These are phyloP conservation scores for Plasmodium vinckei DNA, from an alignment of 169 alveolate genomes.

Conservation along the genomic window DNA sequence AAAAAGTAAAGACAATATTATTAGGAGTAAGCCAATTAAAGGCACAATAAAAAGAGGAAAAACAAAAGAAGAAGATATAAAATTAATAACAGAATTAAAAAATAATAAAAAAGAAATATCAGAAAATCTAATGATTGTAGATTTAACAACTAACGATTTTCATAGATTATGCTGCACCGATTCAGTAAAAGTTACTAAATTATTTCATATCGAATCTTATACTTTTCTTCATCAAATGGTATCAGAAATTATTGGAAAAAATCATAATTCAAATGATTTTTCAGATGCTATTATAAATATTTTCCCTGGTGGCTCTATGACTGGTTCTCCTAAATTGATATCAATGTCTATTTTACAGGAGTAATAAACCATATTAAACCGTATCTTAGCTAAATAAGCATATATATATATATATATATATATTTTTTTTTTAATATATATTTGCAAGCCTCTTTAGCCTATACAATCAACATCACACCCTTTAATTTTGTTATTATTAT, in stretches of 20 bases:
- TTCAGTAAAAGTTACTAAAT: slow-evolving; percentile 70
- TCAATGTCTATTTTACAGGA: slow-evolving; percentile 69
- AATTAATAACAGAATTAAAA: slow-evolving; percentile 40
- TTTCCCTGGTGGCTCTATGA: slow-evolving; percentile 84
- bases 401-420: no score
- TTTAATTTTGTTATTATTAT: not conserved
- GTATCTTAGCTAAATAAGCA: no score
- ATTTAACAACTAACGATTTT: slow-evolving; percentile 78
- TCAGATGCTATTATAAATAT: slow-evolving; percentile 74
- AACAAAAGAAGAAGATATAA: slow-evolving; percentile 71
- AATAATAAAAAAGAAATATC: slow-evolving; percentile 77
- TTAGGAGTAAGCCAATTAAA: slow-evolving; percentile 80
- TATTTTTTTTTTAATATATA: not conserved
- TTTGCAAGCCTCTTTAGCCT: not conserved
- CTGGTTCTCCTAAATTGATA: slow-evolving; percentile 80
- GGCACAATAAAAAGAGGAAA: slow-evolving; percentile 79
- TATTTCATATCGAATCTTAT: slow-evolving; percentile 76
- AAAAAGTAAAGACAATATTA: slow-evolving; percentile 54
- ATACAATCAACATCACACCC: not conserved
- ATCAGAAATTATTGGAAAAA: slow-evolving; percentile 76
- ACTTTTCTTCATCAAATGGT: slow-evolving; percentile 79
- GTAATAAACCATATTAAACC: not conserved
- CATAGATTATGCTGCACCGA: slow-evolving; percentile 75
- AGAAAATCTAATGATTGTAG: slow-evolving; percentile 83
- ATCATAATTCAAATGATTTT: slow-evolving; percentile 14